These are phyloP conservation scores for Ceratocystis huliohia DNA, from an alignment of 2,329 filamentous ascomycete species.

Conservation along the genomic window DNA sequence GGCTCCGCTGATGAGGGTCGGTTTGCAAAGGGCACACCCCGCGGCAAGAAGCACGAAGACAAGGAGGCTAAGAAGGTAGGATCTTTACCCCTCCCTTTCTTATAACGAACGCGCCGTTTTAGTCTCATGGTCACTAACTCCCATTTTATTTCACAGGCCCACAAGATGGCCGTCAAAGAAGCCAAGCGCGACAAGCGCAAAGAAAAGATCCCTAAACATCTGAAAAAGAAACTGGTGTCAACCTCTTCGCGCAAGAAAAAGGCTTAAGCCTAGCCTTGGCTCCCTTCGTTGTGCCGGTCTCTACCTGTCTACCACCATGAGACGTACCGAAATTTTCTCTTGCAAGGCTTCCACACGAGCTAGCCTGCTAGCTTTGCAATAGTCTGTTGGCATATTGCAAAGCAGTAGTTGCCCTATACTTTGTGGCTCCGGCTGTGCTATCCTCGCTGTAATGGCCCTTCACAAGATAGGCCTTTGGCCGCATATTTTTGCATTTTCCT, in stretches of 20 bases:
- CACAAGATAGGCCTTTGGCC: not conserved
- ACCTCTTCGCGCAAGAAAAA: constrained; percentile 51
- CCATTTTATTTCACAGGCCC: constrained; percentile 32
- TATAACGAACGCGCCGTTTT: not conserved
- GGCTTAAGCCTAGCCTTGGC: constrained; percentile 14
- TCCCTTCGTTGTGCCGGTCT: not conserved
- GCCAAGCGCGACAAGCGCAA: constrained; percentile 88
- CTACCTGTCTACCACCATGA: not conserved
- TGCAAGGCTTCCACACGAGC: not conserved
- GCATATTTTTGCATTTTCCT: not conserved
- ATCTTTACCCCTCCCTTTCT: not conserved
- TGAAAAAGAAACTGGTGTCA: constrained; percentile 79
- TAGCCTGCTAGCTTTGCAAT: not conserved
- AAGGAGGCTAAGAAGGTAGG: constrained; percentile 73
- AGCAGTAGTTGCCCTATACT: not conserved
- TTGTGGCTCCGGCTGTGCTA: not conserved
- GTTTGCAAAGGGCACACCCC: constrained; percentile 55
- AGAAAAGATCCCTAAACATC: constrained; percentile 88
- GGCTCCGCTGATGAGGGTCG: constrained; percentile 40
- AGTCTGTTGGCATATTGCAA: constrained; percentile 3
- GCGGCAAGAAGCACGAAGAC: constrained; percentile 77
- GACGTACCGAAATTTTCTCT: not conserved
- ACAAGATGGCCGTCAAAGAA: constrained; percentile 87
- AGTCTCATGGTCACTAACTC: constrained; percentile 23
- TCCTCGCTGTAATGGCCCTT: not conserved